Conservation (phyloP, 2,329 filamentous ascomycete species). For the Trichoderma sp. region DNA sequence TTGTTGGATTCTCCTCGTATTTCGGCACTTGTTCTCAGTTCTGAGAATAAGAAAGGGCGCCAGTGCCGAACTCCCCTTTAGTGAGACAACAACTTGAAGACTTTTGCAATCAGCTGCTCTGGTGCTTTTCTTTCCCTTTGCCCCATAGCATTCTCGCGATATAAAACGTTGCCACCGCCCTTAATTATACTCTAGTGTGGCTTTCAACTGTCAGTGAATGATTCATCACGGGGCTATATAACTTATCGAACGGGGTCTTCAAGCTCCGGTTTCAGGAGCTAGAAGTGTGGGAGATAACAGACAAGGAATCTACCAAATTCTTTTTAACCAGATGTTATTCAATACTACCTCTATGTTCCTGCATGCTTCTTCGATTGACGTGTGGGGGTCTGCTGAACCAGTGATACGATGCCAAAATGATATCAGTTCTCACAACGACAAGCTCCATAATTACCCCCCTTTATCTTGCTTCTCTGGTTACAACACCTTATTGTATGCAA, state of each 20-base stretch:
- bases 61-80: neutral
- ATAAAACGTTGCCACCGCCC: neutral
- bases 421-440: neutral
- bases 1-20: neutral
- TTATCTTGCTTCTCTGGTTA: neutral
- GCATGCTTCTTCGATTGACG: neutral
- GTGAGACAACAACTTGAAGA: neutral
- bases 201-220: neutral
- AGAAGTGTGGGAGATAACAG: neutral
- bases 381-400: neutral
- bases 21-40: neutral
- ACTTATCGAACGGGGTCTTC: neutral
- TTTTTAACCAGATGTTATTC: neutral
- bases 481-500: too few relatives aligned
- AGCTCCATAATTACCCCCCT: neutral
- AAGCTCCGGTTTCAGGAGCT: neutral
- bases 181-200: neutral
- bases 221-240: neutral
- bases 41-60: neutral
- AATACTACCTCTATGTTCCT: neutral
- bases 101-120: neutral
- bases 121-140: neutral
- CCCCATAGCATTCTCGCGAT: neutral
- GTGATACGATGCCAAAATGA: neutral
- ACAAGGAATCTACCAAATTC: neutral